Evolutionary conservation across 2,329 filamentous ascomycete species (phyloP), one percentile per base, ranked within the genome.

Genomic region (Colletotrichum tofieldiae): DNA sequence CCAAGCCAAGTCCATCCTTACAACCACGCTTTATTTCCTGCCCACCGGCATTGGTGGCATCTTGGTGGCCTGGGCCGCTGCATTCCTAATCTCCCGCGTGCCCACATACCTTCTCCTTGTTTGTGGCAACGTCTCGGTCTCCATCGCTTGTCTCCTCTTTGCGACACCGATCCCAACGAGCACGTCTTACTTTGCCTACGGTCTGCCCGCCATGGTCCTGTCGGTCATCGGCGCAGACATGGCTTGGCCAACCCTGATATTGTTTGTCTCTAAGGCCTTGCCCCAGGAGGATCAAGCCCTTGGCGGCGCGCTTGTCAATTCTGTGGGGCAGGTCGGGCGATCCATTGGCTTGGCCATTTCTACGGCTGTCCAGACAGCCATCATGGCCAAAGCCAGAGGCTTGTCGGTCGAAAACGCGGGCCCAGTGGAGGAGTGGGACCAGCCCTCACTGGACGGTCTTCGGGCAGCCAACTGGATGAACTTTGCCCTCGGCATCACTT

Each of bases 11-110:
- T 86, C 85, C 0, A 84, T 91, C 0, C 82, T 93, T n/a, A 87
- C 93, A 74, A 93, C 92, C 0, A 93, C 91, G 16, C 78, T 93
- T 11, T 89, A 91, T 3, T 94, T 93, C 78, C 84, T 94, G 11
- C 92, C 92, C 0, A 92, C 89, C 0, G 92, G 92, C 12, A 83
- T 91, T 0, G 84, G 84, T 9, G 92, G 92, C 8, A 79, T 89
- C 5, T 74, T 90, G n/a, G 88, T 89, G 1, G 89, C 89, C 12
- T 82, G 88, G 67, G 78, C 88, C 35, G 88, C 89, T 1, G 88
- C 88, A 2, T 84, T 85, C 67, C 80, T 92, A n/a, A 84, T 92
- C 18, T 81, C 86, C 2, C 84, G 87, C n/a, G 80, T 93, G 3
- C 88, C 89, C 0, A 89, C 89, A 0, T 86, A 88, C 75, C 82